These are phyloP conservation scores for Russula sp. DNA, from an alignment of 768 basidiomycete genomes.

Conservation along the genomic window DNA sequence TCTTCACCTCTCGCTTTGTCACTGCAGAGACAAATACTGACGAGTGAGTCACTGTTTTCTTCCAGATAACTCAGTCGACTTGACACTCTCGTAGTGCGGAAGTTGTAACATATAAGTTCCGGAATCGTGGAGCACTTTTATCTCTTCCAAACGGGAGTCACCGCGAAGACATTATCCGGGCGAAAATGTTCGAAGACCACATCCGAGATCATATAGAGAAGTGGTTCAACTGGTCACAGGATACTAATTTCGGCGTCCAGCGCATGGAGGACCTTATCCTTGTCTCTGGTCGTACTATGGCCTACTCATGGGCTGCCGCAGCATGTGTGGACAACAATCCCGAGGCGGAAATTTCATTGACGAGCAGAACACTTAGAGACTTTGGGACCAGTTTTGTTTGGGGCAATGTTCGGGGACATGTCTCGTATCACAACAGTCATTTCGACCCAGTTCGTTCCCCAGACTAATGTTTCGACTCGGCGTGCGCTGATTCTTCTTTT, in stretches of 20 bases:
- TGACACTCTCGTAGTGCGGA: neutral
- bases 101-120: neutral
- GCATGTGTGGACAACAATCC: neutral
- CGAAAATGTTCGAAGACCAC: conserved; percentile 5
- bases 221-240: conserved; percentile 7
- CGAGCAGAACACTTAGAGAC: too few species aligned
- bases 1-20: neutral
- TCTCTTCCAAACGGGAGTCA: neutral
- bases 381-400: too few species aligned
- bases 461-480: too few species aligned
- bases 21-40: neutral
- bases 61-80: neutral
- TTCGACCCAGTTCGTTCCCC: too few species aligned
- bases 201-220: conserved; percentile 1
- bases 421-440: neutral
- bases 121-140: neutral
- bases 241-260: neutral
- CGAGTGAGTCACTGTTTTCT: neutral
- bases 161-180: neutral
- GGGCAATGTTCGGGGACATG: too few species aligned
- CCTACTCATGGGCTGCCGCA: conserved; percentile 10
- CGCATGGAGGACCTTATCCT: conserved; percentile 22
- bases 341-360: neutral
- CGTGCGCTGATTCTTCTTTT: too few species aligned
- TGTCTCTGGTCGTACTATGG: conserved; percentile 14